These are phyloP conservation scores for Solanum ossicruentum DNA, from an alignment of 257 asterid genomes.

Conservation along the genomic window DNA sequence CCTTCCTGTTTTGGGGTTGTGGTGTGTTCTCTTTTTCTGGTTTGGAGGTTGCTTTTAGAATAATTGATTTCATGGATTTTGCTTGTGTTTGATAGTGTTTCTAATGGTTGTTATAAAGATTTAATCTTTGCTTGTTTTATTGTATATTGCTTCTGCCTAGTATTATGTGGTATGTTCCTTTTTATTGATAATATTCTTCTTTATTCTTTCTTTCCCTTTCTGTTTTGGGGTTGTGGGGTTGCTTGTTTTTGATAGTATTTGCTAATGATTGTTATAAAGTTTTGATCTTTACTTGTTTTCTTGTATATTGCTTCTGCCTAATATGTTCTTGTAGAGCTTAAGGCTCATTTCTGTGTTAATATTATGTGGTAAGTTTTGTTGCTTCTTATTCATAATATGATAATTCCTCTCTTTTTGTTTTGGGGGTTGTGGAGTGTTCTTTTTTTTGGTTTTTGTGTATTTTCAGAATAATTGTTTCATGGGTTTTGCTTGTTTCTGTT, in stretches of 20 bases:
- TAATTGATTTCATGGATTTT: conserved; percentile 1
- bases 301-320: neutral
- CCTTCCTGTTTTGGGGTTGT: neutral
- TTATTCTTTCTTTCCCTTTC: neutral
- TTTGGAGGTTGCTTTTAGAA: neutral
- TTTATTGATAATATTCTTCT: neutral
- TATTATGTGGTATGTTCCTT: neutral
- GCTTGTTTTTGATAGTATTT: neutral
- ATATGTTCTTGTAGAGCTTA: conserved; percentile 61
- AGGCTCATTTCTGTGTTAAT: conserved; percentile 89
- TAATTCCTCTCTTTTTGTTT: neutral
- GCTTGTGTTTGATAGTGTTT: conserved; percentile 1
- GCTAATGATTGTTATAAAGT: neutral
- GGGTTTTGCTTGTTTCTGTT: conserved; percentile 10
- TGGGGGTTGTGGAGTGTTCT: neutral
- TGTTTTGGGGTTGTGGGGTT: conserved; percentile 4
- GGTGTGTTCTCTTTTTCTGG: neutral
- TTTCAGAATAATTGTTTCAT: neutral
- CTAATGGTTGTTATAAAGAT: neutral
- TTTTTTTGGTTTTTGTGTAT: neutral
- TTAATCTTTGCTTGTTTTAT: neutral
- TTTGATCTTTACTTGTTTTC: neutral
- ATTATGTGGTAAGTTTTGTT: conserved; percentile 51
- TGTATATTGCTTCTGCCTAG: neutral
- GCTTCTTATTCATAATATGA: neutral